Evolutionary conservation across 495 filamentous ascomycete species (phyloP), one percentile per base, ranked within the genome.

Genomic region (Penicillium riverlandense): DNA sequence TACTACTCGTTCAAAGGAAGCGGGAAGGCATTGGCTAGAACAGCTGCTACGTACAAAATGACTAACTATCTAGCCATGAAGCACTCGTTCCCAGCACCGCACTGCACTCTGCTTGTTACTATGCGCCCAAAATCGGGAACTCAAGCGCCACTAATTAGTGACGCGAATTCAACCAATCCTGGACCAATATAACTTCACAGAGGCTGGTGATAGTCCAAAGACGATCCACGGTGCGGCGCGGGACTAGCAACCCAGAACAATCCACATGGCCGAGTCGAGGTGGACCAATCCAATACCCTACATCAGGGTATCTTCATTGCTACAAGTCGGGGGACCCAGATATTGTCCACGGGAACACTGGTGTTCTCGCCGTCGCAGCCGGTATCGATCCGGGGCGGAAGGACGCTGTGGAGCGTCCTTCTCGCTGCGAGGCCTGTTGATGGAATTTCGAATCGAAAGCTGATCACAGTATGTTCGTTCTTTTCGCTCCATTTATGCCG

Each of bases 201-300:
- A 22, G 22, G 22, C 22, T 22, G 22, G 22, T 22, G 22, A 34
- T 10, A 34, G n/a, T 34, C 32, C 0, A 7, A 11, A 34, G n/a
- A 34, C 32, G 32, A 3, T 12, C n/a, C 32, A 34, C 9, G 32
- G 32, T 34, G 36, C 45, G 46, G 45, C 52, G 49, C 32, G 45
- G 28, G 45, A 36, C 51, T 41, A 48, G 45, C 48, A 31, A 40
- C 52, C 63, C 62, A 61, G 45, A 49, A 34, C n/a, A 22, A 48
- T 54, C 55, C 53, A 54, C 57, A 64, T 59, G 61, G 67, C 55
- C 62, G 63, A 63, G 64, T 55, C 43, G 52, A 42, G 44, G 55
- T 43, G 57, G 69, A 70, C 69, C 69, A 72, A 71, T 72, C 66
- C 66, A 44, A 63, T 61, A 53, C 46, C 44, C 39, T 32, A 28